Evolutionary conservation across 1,284 basidiomycete species (phyloP), one percentile per base, ranked within the genome.

Genomic region (Tetrapyrgos nigripes): DNA sequence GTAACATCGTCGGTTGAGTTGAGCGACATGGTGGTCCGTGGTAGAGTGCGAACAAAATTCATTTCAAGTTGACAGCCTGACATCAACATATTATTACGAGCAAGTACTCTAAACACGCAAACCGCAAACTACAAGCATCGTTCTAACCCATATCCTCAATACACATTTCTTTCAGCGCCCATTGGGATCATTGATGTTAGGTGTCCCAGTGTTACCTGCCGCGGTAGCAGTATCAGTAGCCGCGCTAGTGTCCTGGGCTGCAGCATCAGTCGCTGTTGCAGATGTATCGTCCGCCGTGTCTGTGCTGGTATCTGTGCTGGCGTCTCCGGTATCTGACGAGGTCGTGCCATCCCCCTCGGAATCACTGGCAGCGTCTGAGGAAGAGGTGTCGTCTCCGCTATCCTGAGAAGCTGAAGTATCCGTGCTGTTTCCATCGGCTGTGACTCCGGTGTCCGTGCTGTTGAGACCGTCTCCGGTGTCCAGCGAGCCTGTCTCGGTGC

Each of bases 161-260:
- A 13, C 13, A 26, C 27, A n/a, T n/a, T 43, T 28, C 31, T 31
- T 21, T 55, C 33, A 23, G 6, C 55, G 48, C 10, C 61, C 61
- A 47, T 43, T 46, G 19, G 58, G 58, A 51, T 62, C 61, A 33
- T 62, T 56, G 28, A 62, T 49, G 19, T 62, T 31, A 9, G 53
- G n/a, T 14, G 47, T 33, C 10, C 45, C 26, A 19, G 57, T 44
- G n/a, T 37, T 26, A 17, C 40, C 40, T 27, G n/a, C 37, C 3
- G 35, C 50, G 19, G 21, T 43, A 14, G 23, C 37, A 27, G 50
- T 56, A 23, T 49, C 48, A 29, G 43, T 46, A 21, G 43, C 19
- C 31, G 53, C 10, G 14, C 19, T 28, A 35, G 27, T 33, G 37
- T 46, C 9, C 24, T 44, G 14, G 5, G 35, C 19, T 19, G 8